Evolutionary conservation across 2,329 filamentous ascomycete genomes (phyloP).

Genomic region (Fusarium nodosum): DNA sequence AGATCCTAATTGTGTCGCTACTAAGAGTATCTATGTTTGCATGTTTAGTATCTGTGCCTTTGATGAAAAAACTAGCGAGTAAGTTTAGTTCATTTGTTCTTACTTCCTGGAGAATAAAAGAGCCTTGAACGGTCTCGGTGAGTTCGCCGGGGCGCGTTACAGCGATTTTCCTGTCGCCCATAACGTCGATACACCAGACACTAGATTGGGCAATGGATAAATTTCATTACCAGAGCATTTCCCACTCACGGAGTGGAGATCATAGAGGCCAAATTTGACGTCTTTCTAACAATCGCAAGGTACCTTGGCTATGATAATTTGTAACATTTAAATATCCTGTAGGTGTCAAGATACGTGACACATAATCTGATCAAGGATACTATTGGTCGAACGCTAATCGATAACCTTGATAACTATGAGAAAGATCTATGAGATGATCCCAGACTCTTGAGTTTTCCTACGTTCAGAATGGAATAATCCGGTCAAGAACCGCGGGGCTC

Average conservation of each 20-base stretch:
- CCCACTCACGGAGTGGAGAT: no score
- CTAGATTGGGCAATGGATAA: background rate
- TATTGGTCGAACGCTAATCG: background rate
- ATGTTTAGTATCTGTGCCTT: no score
- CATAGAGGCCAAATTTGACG: no score
- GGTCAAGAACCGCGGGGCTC: slow-evolving; percentile 5
- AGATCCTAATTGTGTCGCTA: background rate
- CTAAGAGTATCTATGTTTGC: no score
- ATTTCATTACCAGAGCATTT: no score
- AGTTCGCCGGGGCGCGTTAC: no score
- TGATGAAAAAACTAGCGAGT: no score
- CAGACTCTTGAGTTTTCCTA: background rate
- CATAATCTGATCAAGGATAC: background rate
- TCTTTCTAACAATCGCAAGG: no score
- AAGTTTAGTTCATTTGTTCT: no score
- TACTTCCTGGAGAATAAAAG: no score
- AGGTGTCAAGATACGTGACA: background rate
- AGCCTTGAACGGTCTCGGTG: no score
- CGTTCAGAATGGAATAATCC: background rate
- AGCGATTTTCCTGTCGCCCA: background rate
- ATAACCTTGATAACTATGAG: no score
- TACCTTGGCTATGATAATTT: background rate
- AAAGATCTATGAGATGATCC: background rate
- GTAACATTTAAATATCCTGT: background rate
- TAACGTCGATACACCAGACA: background rate